Evolutionary conservation across 140 eudicot species (phyloP), one percentile per base, ranked within the genome.

Genomic region (Ambrosia hybrid): DNA sequence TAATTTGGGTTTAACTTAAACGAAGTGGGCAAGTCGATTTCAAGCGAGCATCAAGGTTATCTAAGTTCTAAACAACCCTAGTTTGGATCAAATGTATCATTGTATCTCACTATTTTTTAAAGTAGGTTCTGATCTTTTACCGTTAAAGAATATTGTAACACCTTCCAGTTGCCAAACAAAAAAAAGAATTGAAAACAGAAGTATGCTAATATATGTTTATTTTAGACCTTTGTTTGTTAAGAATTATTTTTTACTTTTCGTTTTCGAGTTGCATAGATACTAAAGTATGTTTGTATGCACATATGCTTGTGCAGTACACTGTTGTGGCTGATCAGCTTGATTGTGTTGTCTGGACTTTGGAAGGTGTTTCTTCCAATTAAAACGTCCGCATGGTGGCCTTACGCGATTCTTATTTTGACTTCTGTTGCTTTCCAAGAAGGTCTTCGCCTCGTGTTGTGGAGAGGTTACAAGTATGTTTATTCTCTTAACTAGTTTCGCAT

Each of bases 301-400:
- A 59, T 62, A 39, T 78, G 63, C 26, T 14, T 72, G 66, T 78
- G 80, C 77, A 93, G 98, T 81, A 90, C 98, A 11, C 71, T 93
- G 81, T 61, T 86, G 63, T 93, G 98, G 98, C 87, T 93, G 74
- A 86, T 93, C 66, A 93, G 91, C 84, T 83, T 93, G 83, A 93
- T 93, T 38, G 83, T 85, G 30, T 78, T 93, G 12, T 93, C 98
- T 67, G 98, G 86, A 41, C 13, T 93, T 9, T 93, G 98, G 98
- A 87, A 88, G 78, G 84, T 85, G 65, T 93, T 93, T 76, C 96
- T 93, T 49, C 98, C 97, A 0, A 71, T 93, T 36, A 74, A 81
- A 79, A 72, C 96, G 81, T 74, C 85, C 14, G 74, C 89, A 45
- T 87, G 73, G 76, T 93, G 97, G 98, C 96, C 96, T n/a, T 87